Percentiles rank a stretch among this genome's conserved stretches.
These are phyloP conservation scores for Nemophila menziesii DNA, from an alignment of 257 asterid genomes.

Conservation along the genomic window DNA sequence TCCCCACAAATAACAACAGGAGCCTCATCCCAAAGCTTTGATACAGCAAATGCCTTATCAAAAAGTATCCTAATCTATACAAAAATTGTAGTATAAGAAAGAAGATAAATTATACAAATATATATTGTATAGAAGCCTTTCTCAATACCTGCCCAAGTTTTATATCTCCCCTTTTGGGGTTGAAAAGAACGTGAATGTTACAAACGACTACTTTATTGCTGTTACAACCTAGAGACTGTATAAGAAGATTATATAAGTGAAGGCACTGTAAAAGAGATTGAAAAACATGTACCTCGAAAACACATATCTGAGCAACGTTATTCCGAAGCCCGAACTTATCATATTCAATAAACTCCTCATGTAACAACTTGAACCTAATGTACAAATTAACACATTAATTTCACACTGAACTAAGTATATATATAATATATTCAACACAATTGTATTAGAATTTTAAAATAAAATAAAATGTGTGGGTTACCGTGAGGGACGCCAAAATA, in stretches of 20 bases:
- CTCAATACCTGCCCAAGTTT: constrained; percentile 86
- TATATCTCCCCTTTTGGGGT: constrained; percentile 89
- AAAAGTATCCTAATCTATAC: constrained; percentile 81
- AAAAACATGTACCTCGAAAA: constrained; percentile 51
- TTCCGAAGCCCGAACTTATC: constrained; percentile 73
- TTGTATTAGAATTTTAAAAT: constrained; percentile 10
- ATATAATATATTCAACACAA: neutral
- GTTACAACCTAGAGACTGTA: constrained; percentile 42
- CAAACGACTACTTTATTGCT: constrained; percentile 61
- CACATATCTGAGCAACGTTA: constrained; percentile 95
- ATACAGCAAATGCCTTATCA: constrained; percentile 57
- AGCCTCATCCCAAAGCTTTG: constrained; percentile 89
- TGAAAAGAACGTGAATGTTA: constrained; percentile 93
- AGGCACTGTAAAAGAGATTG: neutral
- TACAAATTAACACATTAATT: too few species aligned
- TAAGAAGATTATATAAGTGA: constrained; percentile 9
- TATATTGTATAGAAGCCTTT: constrained; percentile 1
- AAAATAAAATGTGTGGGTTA: constrained; percentile 17
- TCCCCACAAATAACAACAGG: constrained; percentile 87
- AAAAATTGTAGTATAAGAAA: constrained; percentile 7
- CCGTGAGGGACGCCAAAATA: constrained; percentile 85
- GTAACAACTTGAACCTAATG: constrained; percentile 79
- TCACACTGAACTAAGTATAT: too few species aligned
- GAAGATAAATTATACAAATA: constrained; percentile 9
- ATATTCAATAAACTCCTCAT: constrained; percentile 79